Evolutionary conservation across 768 basidiomycete species (phyloP), one percentile per base, ranked within the genome.

Genomic region (Calocera cornea): DNA sequence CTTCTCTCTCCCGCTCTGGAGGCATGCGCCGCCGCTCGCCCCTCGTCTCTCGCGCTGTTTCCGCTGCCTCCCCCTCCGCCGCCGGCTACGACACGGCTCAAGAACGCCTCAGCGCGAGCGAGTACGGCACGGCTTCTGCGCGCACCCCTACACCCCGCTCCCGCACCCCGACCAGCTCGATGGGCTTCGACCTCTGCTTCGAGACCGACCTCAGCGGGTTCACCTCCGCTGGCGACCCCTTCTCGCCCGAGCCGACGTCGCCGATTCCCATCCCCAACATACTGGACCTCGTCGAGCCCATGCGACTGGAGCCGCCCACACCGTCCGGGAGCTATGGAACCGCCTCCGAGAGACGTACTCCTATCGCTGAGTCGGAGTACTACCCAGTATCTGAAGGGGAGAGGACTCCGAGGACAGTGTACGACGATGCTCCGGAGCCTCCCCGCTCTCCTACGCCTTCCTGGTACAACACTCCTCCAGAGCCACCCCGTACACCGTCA

Each of bases 21-120:
- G 87, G 81, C 41, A 80, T 89, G 7, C 78, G 86, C 66, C 78
- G 87, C 67, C 78, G 84, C 38, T 75, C 79, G 2, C 80, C 81
- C 1, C 78, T 78, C 40, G 76, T 76, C 27, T 79, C 83, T 2
- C 76, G 81, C 41, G 78, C 81, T 7, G 77, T 78, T 65, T 80
- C 31, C 27, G 27, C 54, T 8, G 54, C 54, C 19, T 29, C 54
- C 7, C 27, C 54, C 54, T 60, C 54, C 2, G 31, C 54, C 54
- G 54, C 14, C 14, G 54, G 27, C 24, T 60, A 27, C 10, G 54
- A 60, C 27, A 29, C 54, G 22, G 54, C 54, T 7, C 31, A 27
- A 31, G 54, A 60, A 60, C 24, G 54, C 14, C 54, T 60, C 8
- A 60, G 54, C 54, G 19, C 31, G 22, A 60, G 27, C 24, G 54